Evolutionary conservation across 2,329 filamentous ascomycete species (phyloP).

Genomic region (Alternaria brassicae): DNA sequence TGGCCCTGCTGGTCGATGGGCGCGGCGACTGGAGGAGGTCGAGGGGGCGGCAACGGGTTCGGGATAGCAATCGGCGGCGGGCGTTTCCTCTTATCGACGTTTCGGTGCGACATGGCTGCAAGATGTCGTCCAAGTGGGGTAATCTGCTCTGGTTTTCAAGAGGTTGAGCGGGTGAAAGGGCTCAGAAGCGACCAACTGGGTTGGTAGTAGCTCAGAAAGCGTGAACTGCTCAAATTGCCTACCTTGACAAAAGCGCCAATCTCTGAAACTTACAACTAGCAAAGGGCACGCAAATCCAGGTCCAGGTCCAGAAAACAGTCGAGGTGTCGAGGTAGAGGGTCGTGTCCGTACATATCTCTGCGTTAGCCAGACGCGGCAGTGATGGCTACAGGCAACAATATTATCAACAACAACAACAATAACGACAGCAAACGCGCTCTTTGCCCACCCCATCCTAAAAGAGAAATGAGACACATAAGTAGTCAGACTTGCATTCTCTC

Average conservation of each 20-base stretch:
- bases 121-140: not conserved
- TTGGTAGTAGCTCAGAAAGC: not conserved
- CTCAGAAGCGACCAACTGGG: not conserved
- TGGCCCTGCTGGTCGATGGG: constrained; percentile 20
- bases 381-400: constrained; percentile 21
- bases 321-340: not conserved
- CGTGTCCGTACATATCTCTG: not conserved
- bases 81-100: constrained; percentile 31
- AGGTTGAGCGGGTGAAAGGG: not conserved
- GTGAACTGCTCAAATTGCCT: not conserved
- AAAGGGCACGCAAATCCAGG: not conserved
- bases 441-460: constrained; percentile 17
- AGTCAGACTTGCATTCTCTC: not conserved
- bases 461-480: not conserved
- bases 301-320: not conserved
- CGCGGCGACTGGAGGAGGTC: constrained; percentile 21
- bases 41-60: constrained; percentile 13
- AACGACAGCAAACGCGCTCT: constrained; percentile 27
- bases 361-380: constrained; percentile 3
- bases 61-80: constrained; percentile 37
- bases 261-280: not conserved
- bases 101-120: constrained; percentile 24
- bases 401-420: constrained; percentile 22
- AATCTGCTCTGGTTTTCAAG: constrained; percentile 1
- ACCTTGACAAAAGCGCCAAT: not conserved